phyloP scores from a whole-genome alignment of 495 filamentous ascomycete species.

The Pyrenula aspistea region DNA sequence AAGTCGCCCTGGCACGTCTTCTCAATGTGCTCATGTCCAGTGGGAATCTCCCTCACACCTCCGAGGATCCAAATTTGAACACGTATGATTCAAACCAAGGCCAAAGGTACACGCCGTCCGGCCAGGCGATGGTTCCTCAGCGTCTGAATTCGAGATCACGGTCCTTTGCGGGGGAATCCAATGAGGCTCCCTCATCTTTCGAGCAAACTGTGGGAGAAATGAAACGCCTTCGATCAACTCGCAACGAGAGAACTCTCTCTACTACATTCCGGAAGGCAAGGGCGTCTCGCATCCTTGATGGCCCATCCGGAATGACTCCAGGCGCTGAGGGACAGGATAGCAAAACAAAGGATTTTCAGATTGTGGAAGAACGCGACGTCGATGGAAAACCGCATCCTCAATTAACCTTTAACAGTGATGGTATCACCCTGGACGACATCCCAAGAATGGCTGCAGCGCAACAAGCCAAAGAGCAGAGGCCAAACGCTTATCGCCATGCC shows the following conservation, averaged over 20 bases:
- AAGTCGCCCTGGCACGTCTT: conserved; percentile 82
- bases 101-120: conserved; percentile 30
- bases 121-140: conserved; percentile 34
- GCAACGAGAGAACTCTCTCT: conserved; percentile 85
- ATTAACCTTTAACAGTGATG: conserved; percentile 76
- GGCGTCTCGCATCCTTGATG: conserved; percentile 86
- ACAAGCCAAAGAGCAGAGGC: conserved; percentile 83
- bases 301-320: conserved; percentile 68
- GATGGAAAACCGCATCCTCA: conserved; percentile 62
- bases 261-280: conserved; percentile 83
- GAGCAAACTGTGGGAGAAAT: conserved; percentile 96
- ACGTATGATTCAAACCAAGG: conserved; percentile 58
- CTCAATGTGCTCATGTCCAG: conserved; percentile 74
- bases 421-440: conserved; percentile 89
- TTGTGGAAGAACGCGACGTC: conserved; percentile 74
- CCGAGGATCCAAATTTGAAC: conserved; percentile 62
- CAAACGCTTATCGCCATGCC: conserved; percentile 68
- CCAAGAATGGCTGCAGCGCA: conserved; percentile 93
- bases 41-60: conserved; percentile 61
- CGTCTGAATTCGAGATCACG: conserved; percentile 59
- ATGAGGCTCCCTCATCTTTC: conserved; percentile 65
- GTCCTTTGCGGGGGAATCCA: conserved; percentile 51
- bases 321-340: conserved; percentile 66
- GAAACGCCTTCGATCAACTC: conserved; percentile 76
- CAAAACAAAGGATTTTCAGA: conserved; percentile 53